A percentile compares a stretch with the other conserved stretches of the same genome.
These are phyloP conservation scores for Heliamphora pulchella DNA, from an alignment of 179 eudicot genomes.

Conservation along the genomic window DNA sequence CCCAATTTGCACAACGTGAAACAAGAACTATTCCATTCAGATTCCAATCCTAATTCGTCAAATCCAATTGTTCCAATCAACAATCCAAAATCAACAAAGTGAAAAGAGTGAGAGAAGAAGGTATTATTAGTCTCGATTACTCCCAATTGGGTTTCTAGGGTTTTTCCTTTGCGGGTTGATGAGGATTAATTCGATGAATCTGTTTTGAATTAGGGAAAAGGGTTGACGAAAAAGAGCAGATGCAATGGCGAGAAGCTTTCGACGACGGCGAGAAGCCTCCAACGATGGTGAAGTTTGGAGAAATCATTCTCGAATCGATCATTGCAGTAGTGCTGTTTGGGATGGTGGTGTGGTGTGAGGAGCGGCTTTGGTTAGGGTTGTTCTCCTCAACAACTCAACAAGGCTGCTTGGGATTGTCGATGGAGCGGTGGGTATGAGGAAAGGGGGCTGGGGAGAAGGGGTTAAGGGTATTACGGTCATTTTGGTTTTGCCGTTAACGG, in stretches of 20 bases:
- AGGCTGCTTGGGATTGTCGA: too few relatives aligned
- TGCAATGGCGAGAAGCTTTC: conserved; percentile 23
- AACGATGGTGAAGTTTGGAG: too few relatives aligned
- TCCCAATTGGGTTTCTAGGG: conserved; percentile 8
- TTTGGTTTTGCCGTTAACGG: too few relatives aligned
- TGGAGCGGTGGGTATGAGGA: too few relatives aligned
- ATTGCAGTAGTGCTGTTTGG: too few relatives aligned
- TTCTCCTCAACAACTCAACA: too few relatives aligned
- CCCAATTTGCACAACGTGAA: conserved; percentile 31
- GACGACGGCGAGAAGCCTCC: conserved; percentile 72
- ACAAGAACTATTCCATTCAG: conserved; percentile 57
- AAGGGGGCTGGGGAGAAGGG: too few relatives aligned
- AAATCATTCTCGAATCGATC: too few relatives aligned
- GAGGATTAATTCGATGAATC: neutral
- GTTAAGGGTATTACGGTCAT: too few relatives aligned
- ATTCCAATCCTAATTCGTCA: conserved; percentile 41
- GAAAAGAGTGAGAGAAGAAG: conserved; percentile 81
- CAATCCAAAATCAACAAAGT: conserved; percentile 50
- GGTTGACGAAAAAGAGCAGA: conserved; percentile 43
- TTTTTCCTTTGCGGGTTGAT: conserved; percentile 9
- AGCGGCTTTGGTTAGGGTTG: too few relatives aligned
- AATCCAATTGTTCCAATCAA: conserved; percentile 30
- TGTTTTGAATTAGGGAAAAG: conserved; percentile 39
- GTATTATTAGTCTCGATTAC: conserved; percentile 17
- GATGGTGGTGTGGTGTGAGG: too few relatives aligned